phyloP scores from a whole-genome alignment of 2,329 filamentous ascomycete species.

The Davidsoniella virescens region DNA sequence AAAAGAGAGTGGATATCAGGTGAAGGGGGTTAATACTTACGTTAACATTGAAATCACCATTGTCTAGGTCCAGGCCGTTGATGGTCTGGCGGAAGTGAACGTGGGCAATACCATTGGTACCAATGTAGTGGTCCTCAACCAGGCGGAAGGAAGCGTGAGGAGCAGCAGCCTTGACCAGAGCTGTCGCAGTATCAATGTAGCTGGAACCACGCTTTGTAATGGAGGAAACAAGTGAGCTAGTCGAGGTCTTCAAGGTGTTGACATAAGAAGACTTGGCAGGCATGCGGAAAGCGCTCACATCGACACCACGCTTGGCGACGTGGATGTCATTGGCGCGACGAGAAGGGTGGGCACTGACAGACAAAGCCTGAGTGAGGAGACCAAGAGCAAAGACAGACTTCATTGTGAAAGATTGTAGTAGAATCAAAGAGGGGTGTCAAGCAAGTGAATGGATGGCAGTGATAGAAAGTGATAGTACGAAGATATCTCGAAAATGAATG shows the following conservation, averaged over 20 bases:
- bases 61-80: slow-evolving; percentile 42
- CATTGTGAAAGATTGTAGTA: slow-evolving; percentile 15
- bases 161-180: slow-evolving; percentile 24
- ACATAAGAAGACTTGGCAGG: slow-evolving; percentile 20
- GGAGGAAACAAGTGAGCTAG: slow-evolving; percentile 15
- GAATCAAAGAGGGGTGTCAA: neutral
- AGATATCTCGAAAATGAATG: neutral
- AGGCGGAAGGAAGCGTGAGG: slow-evolving; percentile 31
- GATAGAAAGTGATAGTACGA: neutral
- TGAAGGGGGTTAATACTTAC: slow-evolving; percentile 22
- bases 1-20: neutral
- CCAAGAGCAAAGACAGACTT: slow-evolving; percentile 22
- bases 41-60: slow-evolving; percentile 44
- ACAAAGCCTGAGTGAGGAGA: slow-evolving; percentile 20
- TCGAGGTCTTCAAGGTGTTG: slow-evolving; percentile 17
- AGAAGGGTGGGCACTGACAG: slow-evolving; percentile 21
- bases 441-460: neutral
- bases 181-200: slow-evolving; percentile 29
- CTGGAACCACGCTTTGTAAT: slow-evolving; percentile 13
- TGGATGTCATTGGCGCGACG: slow-evolving; percentile 14
- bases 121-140: slow-evolving; percentile 35
- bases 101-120: slow-evolving; percentile 38
- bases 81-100: slow-evolving; percentile 43
- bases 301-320: slow-evolving; percentile 19
- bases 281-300: slow-evolving; percentile 21